phyloP scores from a whole-genome alignment of 225 moss, liverwort and hornwort species.

The Marchantia polymorpha region DNA sequence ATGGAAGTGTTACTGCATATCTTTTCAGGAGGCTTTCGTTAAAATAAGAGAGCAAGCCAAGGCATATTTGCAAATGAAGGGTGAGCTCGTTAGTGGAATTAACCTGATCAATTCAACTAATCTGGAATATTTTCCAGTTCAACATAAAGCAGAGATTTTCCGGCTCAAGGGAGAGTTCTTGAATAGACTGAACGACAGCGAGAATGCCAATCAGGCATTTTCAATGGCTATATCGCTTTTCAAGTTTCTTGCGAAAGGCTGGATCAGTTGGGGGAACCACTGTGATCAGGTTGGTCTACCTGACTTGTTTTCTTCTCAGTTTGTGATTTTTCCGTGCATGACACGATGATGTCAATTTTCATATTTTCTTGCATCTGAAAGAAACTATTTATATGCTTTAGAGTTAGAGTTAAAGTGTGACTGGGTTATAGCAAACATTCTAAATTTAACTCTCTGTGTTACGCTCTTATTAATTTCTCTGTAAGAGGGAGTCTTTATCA shows the following conservation, averaged over 20 bases:
- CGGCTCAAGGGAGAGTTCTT: slow-evolving; percentile 90
- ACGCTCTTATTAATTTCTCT: too few species aligned
- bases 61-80: slow-evolving; percentile 97
- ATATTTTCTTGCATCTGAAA: background rate
- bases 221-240: slow-evolving; percentile 78
- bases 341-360: background rate
- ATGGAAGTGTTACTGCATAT: background rate
- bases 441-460: too few species aligned
- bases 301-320: slow-evolving; percentile 1
- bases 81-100: slow-evolving; percentile 86
- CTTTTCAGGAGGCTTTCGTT: slow-evolving; percentile 84
- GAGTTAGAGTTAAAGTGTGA: too few species aligned
- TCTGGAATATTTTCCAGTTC: slow-evolving; percentile 93
- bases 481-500: too few species aligned
- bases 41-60: slow-evolving; percentile 99
- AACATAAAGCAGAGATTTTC: slow-evolving; percentile 97
- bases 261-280: slow-evolving; percentile 99
- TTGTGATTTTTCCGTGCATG: background rate
- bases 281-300: slow-evolving; percentile 74
- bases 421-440: too few species aligned
- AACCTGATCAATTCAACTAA: slow-evolving; percentile 89
- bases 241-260: slow-evolving; percentile 93
- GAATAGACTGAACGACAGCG: slow-evolving; percentile 82
- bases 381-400: background rate
- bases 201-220: slow-evolving; percentile 91